Conservation (phyloP, 2,329 filamentous ascomycete genomes). For the Chalaropsis ovoidea region DNA sequence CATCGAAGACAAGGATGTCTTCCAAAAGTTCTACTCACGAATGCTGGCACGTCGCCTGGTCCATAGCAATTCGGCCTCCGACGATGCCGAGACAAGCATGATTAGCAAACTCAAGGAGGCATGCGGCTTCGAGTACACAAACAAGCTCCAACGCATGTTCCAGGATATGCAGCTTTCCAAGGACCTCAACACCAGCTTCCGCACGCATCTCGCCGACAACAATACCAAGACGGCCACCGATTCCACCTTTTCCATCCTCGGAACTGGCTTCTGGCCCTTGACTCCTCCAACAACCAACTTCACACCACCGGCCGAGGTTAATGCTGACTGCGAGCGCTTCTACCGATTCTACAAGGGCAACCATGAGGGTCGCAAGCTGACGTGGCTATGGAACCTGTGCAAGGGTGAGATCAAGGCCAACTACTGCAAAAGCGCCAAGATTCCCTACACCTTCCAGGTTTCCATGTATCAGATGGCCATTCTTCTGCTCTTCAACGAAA, state of each 20-base stretch:
- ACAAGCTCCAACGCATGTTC: slow-evolving; percentile 99
- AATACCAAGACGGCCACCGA: slow-evolving; percentile 56
- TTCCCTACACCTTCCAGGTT: slow-evolving; percentile 92
- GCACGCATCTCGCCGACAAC: slow-evolving; percentile 58
- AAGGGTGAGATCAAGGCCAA: slow-evolving; percentile 94
- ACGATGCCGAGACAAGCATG: slow-evolving; percentile 98
- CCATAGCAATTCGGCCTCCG: slow-evolving; percentile 87
- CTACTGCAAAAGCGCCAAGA: slow-evolving; percentile 81
- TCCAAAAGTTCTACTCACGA: slow-evolving; percentile 98
- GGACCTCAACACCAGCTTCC: slow-evolving; percentile 84
- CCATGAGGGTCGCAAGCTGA: slow-evolving; percentile 90
- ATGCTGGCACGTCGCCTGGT: slow-evolving; percentile 93
- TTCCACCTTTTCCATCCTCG: slow-evolving; percentile 82
- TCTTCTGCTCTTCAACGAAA: slow-evolving; percentile 86
- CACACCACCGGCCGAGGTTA: slow-evolving; percentile 73
- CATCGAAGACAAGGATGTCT: slow-evolving; percentile 99
- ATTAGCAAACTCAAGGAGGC: slow-evolving; percentile 98
- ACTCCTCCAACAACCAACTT: slow-evolving; percentile 80
- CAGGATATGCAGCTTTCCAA: slow-evolving; percentile 99
- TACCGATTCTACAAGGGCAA: slow-evolving; percentile 88
- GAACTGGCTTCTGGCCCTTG: slow-evolving; percentile 95
- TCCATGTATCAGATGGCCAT: slow-evolving; percentile 98
- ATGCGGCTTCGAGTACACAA: slow-evolving; percentile 97
- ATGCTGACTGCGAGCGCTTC: slow-evolving; percentile 82
- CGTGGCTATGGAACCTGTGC: slow-evolving; percentile 96